phyloP scores from a whole-genome alignment of 805 yeast genomes.

The Crinitomyces ghanaensis region DNA sequence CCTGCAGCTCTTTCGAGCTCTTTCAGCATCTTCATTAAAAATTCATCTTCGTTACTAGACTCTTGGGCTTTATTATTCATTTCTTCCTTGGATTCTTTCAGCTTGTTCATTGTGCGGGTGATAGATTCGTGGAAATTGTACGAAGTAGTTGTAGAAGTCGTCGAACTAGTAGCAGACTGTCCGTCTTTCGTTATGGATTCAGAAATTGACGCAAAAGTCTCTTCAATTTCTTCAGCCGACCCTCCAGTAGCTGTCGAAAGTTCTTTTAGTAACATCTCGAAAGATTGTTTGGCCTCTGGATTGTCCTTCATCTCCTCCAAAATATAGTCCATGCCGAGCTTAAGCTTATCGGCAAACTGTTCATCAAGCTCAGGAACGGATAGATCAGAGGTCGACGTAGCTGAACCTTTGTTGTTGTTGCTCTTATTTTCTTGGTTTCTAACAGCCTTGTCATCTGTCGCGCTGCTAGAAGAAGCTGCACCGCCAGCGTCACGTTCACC shows the following conservation, averaged over 20 bases:
- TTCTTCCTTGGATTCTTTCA: slow-evolving; percentile 63
- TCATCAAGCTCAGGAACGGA: slow-evolving; percentile 27
- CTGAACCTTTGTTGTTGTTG: not conserved
- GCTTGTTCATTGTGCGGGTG: slow-evolving; percentile 65
- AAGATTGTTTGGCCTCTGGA: slow-evolving; percentile 41
- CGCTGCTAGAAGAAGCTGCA: not conserved
- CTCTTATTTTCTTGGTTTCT: not conserved
- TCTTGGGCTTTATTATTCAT: slow-evolving; percentile 45
- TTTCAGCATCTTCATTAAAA: slow-evolving; percentile 51
- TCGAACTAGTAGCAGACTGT: slow-evolving; percentile 3
- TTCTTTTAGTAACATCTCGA: slow-evolving; percentile 32
- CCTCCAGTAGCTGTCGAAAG: slow-evolving; percentile 12
- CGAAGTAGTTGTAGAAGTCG: slow-evolving; percentile 10
- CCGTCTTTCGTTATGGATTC: slow-evolving; percentile 2
- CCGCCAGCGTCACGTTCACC: not conserved
- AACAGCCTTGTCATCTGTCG: not conserved
- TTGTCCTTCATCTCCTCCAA: slow-evolving; percentile 39
- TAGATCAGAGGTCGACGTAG: slow-evolving; percentile 12
- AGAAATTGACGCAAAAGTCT: slow-evolving; percentile 8
- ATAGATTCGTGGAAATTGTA: slow-evolving; percentile 56
- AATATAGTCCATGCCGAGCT: slow-evolving; percentile 32
- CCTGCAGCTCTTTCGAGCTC: slow-evolving; percentile 35
- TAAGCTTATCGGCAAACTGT: slow-evolving; percentile 29
- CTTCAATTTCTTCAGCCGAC: too few species aligned
- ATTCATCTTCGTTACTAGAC: slow-evolving; percentile 34